A percentile compares a stretch with the other conserved stretches of the same genome.
Conservation (phyloP, 2,329 filamentous ascomycete species). For the Drechslerella coelobrocha region DNA sequence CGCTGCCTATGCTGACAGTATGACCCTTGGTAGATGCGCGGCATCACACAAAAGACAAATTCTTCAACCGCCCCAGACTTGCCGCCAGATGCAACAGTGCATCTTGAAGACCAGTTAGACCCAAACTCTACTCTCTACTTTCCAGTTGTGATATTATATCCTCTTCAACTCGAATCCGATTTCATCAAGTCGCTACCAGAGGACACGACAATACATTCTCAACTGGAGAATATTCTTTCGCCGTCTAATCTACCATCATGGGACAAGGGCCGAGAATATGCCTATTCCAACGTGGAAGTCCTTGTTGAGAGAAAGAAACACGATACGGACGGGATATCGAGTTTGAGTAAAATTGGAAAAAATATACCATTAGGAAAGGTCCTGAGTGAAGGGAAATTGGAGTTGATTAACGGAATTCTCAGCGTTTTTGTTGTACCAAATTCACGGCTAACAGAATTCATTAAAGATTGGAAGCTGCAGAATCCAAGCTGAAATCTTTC, state of each 20-base stretch:
- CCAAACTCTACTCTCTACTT: constrained; percentile 75
- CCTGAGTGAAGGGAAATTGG: constrained; percentile 76
- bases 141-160: constrained; percentile 84
- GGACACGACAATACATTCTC: constrained; percentile 74
- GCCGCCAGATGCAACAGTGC: constrained; percentile 75
- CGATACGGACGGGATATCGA: constrained; percentile 59
- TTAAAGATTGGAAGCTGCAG: constrained; percentile 81
- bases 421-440: constrained; percentile 82
- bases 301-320: constrained; percentile 84
- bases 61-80: constrained; percentile 72
- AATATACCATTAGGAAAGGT: constrained; percentile 79
- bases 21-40: constrained; percentile 7
- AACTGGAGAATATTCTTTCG: constrained; percentile 78
- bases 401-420: constrained; percentile 85
- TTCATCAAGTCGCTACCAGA: constrained; percentile 89
- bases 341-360: constrained; percentile 84
- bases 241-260: constrained; percentile 72
- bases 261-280: constrained; percentile 75
- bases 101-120: constrained; percentile 75
- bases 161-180: constrained; percentile 79
- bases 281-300: constrained; percentile 72
- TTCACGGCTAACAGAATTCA: constrained; percentile 73
- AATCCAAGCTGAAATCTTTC: constrained; percentile 58
- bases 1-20: constrained; percentile 56
- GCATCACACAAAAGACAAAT: constrained; percentile 16